Evolutionary conservation across 2,329 filamentous ascomycete species (phyloP).

Genomic region (Hymenoscyphus linearis): DNA sequence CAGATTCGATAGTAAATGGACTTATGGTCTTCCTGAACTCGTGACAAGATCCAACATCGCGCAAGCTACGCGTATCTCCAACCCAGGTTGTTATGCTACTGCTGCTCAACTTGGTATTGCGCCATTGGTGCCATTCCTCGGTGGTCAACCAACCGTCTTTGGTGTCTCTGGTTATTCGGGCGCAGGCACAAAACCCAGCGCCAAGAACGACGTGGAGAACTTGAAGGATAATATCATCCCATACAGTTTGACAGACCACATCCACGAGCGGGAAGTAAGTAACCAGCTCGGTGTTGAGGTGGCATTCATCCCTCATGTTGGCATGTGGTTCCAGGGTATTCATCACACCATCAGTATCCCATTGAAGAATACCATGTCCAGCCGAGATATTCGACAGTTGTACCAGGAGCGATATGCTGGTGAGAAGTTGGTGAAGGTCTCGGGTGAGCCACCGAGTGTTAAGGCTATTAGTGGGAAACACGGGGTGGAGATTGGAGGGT

Average conservation of each 20-base stretch:
- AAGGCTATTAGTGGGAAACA: conserved; percentile 82
- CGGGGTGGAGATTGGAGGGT: conserved; percentile 88
- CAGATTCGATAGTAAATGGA: conserved; percentile 80
- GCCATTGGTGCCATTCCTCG: conserved; percentile 70
- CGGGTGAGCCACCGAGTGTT: conserved; percentile 80
- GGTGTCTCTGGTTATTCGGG: conserved; percentile 93
- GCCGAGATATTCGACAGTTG: conserved; percentile 84
- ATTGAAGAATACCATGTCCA: conserved; percentile 78
- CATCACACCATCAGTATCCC: conserved; percentile 88
- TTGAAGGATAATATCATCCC: conserved; percentile 85
- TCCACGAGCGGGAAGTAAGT: conserved; percentile 90
- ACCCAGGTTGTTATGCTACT: conserved; percentile 94
- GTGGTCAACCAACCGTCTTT: conserved; percentile 75
- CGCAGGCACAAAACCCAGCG: conserved; percentile 86
- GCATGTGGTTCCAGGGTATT: conserved; percentile 96
- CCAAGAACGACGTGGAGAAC: conserved; percentile 85
- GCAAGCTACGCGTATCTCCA: conserved; percentile 75
- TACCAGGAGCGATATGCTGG: conserved; percentile 96
- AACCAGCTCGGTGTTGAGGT: conserved; percentile 68
- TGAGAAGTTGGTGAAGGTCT: conserved; percentile 89
- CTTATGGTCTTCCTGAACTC: conserved; percentile 85
- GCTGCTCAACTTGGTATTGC: conserved; percentile 86
- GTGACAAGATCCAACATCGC: conserved; percentile 71
- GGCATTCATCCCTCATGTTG: conserved; percentile 88
- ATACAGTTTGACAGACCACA: conserved; percentile 87